phyloP scores from a whole-genome alignment of 2,329 filamentous ascomycete species.

The Didymella keratinophila region DNA sequence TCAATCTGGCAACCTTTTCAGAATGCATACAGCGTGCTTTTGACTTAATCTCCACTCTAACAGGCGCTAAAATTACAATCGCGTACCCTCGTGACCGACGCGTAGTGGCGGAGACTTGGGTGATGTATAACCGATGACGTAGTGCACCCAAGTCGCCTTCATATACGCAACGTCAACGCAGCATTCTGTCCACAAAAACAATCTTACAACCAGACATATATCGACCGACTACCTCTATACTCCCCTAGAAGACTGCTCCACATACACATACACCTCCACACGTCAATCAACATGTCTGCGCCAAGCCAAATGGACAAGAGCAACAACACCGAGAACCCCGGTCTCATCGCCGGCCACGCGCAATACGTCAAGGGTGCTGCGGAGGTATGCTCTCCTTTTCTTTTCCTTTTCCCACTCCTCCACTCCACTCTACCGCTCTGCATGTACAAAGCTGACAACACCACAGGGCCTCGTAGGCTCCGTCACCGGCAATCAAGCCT shows the following conservation, averaged over 20 bases:
- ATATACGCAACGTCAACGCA: conserved; percentile 7
- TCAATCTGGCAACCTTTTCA: not conserved
- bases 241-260: no score
- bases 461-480: conserved; percentile 66
- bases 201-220: no score
- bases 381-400: conserved; percentile 59
- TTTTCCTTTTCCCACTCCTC: no score
- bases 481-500: conserved; percentile 68
- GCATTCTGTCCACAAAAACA: not conserved
- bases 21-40: not conserved
- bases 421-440: no score
- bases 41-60: not conserved
- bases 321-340: conserved; percentile 56
- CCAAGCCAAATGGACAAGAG: conserved; percentile 7
- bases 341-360: conserved; percentile 69
- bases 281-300: conserved; percentile 31
- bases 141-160: conserved; percentile 3
- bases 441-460: not conserved
- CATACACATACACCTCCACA: conserved; percentile 1
- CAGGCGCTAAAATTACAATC: not conserved
- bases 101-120: conserved; percentile 1
- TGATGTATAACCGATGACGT: conserved; percentile 18
- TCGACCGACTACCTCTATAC: no score
- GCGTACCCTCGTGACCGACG: conserved; percentile 7
- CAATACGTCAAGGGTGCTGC: conserved; percentile 74